Base-by-base conservation (phyloP, 148 eudicot species). In the Chenopodium album region DNA sequence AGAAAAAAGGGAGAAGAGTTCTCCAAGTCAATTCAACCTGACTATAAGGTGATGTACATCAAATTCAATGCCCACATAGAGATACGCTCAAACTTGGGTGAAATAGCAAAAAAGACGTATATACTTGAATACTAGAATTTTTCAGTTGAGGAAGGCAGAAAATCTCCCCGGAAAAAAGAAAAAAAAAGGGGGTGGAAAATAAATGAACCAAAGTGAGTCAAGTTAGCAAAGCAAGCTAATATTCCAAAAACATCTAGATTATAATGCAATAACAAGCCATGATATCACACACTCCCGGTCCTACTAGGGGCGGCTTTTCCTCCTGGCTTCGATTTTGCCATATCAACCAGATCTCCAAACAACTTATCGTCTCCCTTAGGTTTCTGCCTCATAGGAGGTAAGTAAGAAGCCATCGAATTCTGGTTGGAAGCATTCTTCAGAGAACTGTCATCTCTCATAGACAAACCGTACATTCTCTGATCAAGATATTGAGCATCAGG, bases 311-410 rank as follows among this genome's bases (percentile, higher is more conserved):
- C 71, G 59, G 90, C 54, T 88, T 91, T 91, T 4, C 80, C 81
- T 4, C 80, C 81, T 4, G 94, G 88, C 86, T 93, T 95, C 78
- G 87, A 83, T 78, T 92, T 95, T 2, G 99, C 87, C 81, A 95
- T 89, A 85, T 89, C 90, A 77, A 95, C 97, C 41, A 95, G 93
- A 82, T 95, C 99, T 13, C 99, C 98, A 56, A 95, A 95, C n/a
- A 95, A 87, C 89, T 94, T 95, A 77, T 95, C 98, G 69, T 93
- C 98, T 31, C 88, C 91, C 81, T 90, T 91, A 32, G 87, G 44
- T 63, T 90, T 85, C 82, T 85, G 92, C 90, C 83, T 93, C 86
- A 92, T 92, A 37, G 96, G 82, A 20, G 94, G 93, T 66, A 90
- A 83, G 80, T 91, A 89, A 7, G 92, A 86, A 48, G 92, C 88